A percentile compares a stretch with the other conserved stretches of the same genome.
Conservation (phyloP, 139 green algal species). For the Nannochloris sp. region DNA sequence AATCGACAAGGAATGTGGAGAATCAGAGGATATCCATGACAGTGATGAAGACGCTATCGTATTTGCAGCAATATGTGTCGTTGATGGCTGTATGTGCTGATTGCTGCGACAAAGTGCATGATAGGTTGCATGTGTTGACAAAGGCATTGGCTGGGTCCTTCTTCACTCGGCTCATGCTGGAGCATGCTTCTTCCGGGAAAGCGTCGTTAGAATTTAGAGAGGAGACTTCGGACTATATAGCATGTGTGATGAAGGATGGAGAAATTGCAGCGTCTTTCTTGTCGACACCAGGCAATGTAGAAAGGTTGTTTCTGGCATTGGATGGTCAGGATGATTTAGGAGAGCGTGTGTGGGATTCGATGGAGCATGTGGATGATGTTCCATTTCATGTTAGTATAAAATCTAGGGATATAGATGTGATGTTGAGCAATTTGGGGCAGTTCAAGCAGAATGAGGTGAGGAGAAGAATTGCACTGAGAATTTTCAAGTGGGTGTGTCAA, state of each 20-base stretch:
- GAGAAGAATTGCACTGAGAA: conserved; percentile 3
- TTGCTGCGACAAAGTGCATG: too few relatives aligned
- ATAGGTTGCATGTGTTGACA: too few relatives aligned
- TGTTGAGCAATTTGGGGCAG: too few relatives aligned
- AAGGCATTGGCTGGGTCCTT: too few relatives aligned
- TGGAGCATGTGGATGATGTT: background rate
- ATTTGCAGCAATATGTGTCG: too few relatives aligned
- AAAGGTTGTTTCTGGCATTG: background rate
- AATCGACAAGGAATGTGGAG: too few relatives aligned
- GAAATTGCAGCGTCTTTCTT: background rate
- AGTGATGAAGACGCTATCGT: too few relatives aligned
- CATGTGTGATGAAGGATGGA: background rate
- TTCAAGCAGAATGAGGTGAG: background rate
- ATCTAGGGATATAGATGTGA: too few relatives aligned
- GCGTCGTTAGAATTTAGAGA: background rate
- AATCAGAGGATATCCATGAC: too few relatives aligned
- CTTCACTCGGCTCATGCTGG: too few relatives aligned
- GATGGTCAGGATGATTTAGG: background rate
- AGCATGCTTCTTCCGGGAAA: background rate
- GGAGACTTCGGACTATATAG: background rate
- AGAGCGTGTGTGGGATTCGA: background rate
- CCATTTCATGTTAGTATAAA: background rate
- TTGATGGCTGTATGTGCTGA: too few relatives aligned
- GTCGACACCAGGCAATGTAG: conserved; percentile 2
- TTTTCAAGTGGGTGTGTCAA: background rate